Evolutionary conservation across 768 basidiomycete genomes (phyloP).

Genomic region (Auriscalpium orientale): DNA sequence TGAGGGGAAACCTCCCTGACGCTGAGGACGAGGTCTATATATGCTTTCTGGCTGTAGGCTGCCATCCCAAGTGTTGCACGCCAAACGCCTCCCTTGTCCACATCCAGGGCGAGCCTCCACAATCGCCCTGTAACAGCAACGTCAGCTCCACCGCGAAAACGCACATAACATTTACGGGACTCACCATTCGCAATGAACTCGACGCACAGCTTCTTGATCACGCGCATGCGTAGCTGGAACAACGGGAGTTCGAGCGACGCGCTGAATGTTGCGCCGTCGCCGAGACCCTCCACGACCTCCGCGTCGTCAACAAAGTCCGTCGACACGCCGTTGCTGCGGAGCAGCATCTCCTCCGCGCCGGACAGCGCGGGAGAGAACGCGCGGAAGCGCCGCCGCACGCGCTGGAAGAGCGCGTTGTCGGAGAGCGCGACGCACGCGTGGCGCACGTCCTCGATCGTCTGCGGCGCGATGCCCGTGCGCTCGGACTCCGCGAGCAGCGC

Average conservation of each 20-base stretch:
- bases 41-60: too few species aligned
- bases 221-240: slow-evolving; percentile 69
- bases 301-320: slow-evolving; percentile 35
- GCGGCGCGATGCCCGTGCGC: slow-evolving; percentile 28
- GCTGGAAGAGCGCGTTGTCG: slow-evolving; percentile 54
- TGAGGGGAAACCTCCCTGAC: too few species aligned
- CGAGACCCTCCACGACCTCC: slow-evolving; percentile 42
- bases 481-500: slow-evolving; percentile 44
- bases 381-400: slow-evolving; percentile 39
- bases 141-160: neutral
- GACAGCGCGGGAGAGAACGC: slow-evolving; percentile 42
- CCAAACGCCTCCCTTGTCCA: neutral
- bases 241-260: slow-evolving; percentile 43
- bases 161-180: slow-evolving; percentile 1
- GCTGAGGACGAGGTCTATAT: too few species aligned
- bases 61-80: too few species aligned
- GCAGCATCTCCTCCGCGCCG: slow-evolving; percentile 41
- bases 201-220: slow-evolving; percentile 42
- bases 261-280: slow-evolving; percentile 46
- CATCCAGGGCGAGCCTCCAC: neutral
- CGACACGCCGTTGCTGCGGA: slow-evolving; percentile 14
- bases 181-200: slow-evolving; percentile 61
- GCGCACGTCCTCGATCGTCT: slow-evolving; percentile 54
- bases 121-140: neutral
- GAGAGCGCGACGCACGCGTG: slow-evolving; percentile 59